phyloP scores from a whole-genome alignment of 352 stramenopile genomes.

The Globisporangium solare region DNA sequence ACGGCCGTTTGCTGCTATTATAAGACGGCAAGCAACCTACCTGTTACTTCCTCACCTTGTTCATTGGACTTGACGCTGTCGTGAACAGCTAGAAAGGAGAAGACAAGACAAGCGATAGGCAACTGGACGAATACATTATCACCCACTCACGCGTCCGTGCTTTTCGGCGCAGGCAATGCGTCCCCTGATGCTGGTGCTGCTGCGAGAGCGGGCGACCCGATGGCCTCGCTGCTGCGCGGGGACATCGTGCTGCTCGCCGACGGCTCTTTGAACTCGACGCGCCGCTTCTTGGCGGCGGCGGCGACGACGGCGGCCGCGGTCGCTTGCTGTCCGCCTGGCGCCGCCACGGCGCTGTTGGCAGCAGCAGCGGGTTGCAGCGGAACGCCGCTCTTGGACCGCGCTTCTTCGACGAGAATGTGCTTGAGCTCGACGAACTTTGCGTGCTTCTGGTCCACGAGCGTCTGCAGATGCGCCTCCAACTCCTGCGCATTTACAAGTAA shows the following conservation, averaged over 20 bases:
- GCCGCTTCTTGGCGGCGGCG: slow-evolving; percentile 27
- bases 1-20: too few species aligned
- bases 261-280: slow-evolving; percentile 19
- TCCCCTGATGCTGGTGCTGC: background rate
- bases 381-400: slow-evolving; percentile 39
- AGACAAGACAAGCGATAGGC: too few species aligned
- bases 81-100: too few species aligned
- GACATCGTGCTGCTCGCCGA: background rate
- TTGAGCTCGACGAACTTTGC: slow-evolving; percentile 71
- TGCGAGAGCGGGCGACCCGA: background rate
- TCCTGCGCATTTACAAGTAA: slow-evolving; percentile 14
- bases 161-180: background rate
- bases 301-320: background rate
- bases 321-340: background rate
- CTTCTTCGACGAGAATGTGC: slow-evolving; percentile 63
- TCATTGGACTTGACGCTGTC: too few species aligned
- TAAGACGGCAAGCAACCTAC: too few species aligned
- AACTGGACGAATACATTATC: too few species aligned
- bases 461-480: slow-evolving; percentile 41
- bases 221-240: background rate
- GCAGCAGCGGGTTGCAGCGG: too few species aligned
- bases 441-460: slow-evolving; percentile 65
- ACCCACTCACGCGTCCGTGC: too few species aligned
- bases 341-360: background rate
- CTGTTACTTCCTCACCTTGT: too few species aligned